A percentile compares a stretch with the other conserved stretches of the same genome.
Evolutionary conservation across 805 yeast species (phyloP).

Genomic region (Yarrowia alimentaria): DNA sequence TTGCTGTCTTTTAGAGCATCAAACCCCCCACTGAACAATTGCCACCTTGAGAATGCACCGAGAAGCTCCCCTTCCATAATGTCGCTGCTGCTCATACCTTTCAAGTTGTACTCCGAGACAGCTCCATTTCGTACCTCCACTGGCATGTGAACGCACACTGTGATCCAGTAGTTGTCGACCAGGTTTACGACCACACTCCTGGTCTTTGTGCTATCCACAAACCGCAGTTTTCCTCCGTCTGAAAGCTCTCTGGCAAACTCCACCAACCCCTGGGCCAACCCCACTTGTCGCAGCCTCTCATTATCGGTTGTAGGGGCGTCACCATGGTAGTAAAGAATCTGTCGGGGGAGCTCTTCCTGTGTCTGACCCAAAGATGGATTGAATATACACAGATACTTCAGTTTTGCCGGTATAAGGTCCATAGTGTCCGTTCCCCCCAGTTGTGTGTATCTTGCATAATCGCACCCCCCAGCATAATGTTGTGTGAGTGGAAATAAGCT

Average conservation of each 20-base stretch:
- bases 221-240: constrained; percentile 30
- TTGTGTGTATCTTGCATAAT: too few relatives aligned
- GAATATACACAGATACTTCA: constrained; percentile 38
- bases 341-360: constrained; percentile 41
- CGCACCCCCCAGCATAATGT: too few relatives aligned
- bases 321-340: constrained; percentile 41
- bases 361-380: constrained; percentile 42
- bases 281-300: constrained; percentile 43
- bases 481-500: too few relatives aligned
- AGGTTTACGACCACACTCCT: constrained; percentile 39
- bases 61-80: constrained; percentile 38
- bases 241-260: constrained; percentile 35
- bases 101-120: constrained; percentile 32
- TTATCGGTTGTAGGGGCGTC: constrained; percentile 34
- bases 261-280: constrained; percentile 46
- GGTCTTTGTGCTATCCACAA: constrained; percentile 41
- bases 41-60: constrained; percentile 41
- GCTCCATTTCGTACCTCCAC: constrained; percentile 27
- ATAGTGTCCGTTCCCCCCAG: too few relatives aligned
- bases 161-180: constrained; percentile 39
- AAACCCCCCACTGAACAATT: constrained; percentile 41
- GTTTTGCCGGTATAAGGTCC: constrained; percentile 21
- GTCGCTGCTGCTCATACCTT: constrained; percentile 41
- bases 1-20: too few relatives aligned
- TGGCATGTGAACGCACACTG: constrained; percentile 37